A percentile compares a stretch with the other conserved stretches of the same genome.
These are phyloP conservation scores for Barnettozyma siamensis DNA, from an alignment of 805 yeast genomes.

Conservation along the genomic window DNA sequence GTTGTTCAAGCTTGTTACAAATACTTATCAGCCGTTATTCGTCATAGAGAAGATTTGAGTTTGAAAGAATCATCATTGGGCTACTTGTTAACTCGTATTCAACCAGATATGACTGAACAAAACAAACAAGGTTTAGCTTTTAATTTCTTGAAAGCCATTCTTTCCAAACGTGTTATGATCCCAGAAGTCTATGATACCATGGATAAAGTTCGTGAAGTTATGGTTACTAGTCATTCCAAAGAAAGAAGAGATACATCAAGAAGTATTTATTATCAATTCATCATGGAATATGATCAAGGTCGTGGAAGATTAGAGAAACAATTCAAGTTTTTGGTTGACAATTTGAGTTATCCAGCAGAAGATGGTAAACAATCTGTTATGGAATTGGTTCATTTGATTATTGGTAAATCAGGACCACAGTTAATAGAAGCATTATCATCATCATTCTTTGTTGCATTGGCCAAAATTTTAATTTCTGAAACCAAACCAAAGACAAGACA, in stretches of 20 bases:
- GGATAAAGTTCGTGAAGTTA: constrained; percentile 72
- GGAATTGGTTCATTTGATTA: constrained; percentile 72
- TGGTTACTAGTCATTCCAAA: constrained; percentile 84
- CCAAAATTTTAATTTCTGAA: constrained; percentile 74
- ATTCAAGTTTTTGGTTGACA: constrained; percentile 72
- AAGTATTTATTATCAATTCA: constrained; percentile 72
- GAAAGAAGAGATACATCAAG: constrained; percentile 83
- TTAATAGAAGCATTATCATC: constrained; percentile 56
- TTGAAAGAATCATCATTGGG: constrained; percentile 68
- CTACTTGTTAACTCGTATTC: constrained; percentile 63
- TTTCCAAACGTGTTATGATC: constrained; percentile 64
- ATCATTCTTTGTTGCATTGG: constrained; percentile 77
- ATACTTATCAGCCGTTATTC: constrained; percentile 64
- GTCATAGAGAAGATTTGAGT: constrained; percentile 59
- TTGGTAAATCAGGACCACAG: constrained; percentile 58
- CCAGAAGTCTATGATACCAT: constrained; percentile 89
- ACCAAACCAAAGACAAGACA: constrained; percentile 76
- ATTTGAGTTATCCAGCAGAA: constrained; percentile 78
- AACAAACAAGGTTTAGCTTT: constrained; percentile 84
- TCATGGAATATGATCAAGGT: constrained; percentile 94
- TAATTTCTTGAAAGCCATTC: constrained; percentile 72
- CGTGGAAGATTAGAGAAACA: constrained; percentile 77
- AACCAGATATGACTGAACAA: constrained; percentile 89
- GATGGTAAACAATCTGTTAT: constrained; percentile 85
- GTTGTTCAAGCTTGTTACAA: constrained; percentile 75